These are phyloP conservation scores for Nidularia pulvinata DNA, from an alignment of 768 basidiomycete genomes.

Conservation along the genomic window DNA sequence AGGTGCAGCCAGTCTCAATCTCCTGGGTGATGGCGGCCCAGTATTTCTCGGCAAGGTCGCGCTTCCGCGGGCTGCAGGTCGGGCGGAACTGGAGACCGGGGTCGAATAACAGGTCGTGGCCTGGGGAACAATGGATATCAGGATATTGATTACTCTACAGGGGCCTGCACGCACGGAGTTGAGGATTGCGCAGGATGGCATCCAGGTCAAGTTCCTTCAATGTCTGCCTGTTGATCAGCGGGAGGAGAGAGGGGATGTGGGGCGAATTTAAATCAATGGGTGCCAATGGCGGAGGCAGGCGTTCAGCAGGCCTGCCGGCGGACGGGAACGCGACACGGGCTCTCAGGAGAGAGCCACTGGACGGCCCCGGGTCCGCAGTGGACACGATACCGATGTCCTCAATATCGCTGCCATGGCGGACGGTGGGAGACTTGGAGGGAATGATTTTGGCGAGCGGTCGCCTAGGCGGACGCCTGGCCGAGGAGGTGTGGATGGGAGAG, in stretches of 20 bases:
- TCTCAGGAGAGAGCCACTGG: conserved; percentile 41
- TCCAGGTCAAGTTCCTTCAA: conserved; percentile 85
- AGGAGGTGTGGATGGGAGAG: conserved; percentile 7
- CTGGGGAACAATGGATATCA: conserved; percentile 32
- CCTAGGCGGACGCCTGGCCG: conserved; percentile 14
- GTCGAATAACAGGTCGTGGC: conserved; percentile 91
- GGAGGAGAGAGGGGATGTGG: conserved; percentile 67
- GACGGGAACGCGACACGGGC: conserved; percentile 5
- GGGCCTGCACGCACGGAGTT: conserved; percentile 69
- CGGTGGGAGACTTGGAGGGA: conserved; percentile 21
- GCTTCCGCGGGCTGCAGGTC: conserved; percentile 71
- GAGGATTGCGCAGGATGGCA: conserved; percentile 86
- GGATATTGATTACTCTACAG: conserved; percentile 6
- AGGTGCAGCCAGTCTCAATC: conserved; percentile 81
- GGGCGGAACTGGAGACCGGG: conserved; percentile 82
- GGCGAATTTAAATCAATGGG: conserved; percentile 43
- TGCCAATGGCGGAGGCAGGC: conserved; percentile 23
- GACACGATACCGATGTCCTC: conserved; percentile 46
- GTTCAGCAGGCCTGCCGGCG: neutral
- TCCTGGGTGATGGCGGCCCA: conserved; percentile 84
- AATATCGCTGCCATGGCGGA: conserved; percentile 35
- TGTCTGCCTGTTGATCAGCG: conserved; percentile 82
- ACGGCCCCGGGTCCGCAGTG: conserved; percentile 39
- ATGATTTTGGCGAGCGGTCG: conserved; percentile 15
- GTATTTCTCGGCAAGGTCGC: conserved; percentile 74